Evolutionary conservation across 2,329 filamentous ascomycete genomes (phyloP).

Genomic region (Claviceps cyperi): DNA sequence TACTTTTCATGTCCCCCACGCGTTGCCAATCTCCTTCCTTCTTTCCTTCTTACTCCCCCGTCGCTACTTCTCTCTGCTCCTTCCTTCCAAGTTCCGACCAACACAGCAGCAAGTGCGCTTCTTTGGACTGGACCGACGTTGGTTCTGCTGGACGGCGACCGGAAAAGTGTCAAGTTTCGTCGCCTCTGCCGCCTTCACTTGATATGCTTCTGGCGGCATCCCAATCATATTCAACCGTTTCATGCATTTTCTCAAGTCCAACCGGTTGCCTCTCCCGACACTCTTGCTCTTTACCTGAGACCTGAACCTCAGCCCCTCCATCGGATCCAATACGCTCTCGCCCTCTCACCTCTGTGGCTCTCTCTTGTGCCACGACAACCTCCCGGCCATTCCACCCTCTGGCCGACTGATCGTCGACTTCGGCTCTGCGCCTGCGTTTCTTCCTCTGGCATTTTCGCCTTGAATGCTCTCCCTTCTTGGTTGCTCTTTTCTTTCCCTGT

Average conservation of each 20-base stretch:
- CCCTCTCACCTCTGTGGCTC: background rate
- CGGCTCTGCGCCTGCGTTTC: background rate
- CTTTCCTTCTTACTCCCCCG: slow-evolving; percentile 8
- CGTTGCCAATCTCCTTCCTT: slow-evolving; percentile 12
- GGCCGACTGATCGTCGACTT: background rate
- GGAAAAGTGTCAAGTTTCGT: slow-evolving; percentile 13
- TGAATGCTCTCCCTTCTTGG: background rate
- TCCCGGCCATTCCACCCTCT: background rate
- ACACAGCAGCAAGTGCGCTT: slow-evolving; percentile 15
- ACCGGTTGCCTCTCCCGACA: slow-evolving; percentile 7
- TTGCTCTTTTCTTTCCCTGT: background rate
- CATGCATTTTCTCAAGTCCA: background rate
- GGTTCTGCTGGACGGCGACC: slow-evolving; percentile 12
- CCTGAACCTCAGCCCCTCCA: slow-evolving; percentile 8
- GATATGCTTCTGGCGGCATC: slow-evolving; percentile 15
- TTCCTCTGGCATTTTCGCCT: too few species aligned
- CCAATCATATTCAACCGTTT: slow-evolving; percentile 9
- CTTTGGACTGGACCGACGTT: slow-evolving; percentile 8
- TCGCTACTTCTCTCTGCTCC: background rate
- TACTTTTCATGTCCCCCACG: slow-evolving; percentile 5
- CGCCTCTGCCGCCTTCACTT: slow-evolving; percentile 11
- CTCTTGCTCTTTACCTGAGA: slow-evolving; percentile 3
- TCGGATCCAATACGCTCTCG: background rate
- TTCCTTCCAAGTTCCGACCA: background rate
- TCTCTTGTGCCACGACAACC: background rate